Evolutionary conservation across 257 asterid genomes (phyloP), one percentile per base, ranked within the genome.

Genomic region (Nicotiana tomentosiformis): DNA sequence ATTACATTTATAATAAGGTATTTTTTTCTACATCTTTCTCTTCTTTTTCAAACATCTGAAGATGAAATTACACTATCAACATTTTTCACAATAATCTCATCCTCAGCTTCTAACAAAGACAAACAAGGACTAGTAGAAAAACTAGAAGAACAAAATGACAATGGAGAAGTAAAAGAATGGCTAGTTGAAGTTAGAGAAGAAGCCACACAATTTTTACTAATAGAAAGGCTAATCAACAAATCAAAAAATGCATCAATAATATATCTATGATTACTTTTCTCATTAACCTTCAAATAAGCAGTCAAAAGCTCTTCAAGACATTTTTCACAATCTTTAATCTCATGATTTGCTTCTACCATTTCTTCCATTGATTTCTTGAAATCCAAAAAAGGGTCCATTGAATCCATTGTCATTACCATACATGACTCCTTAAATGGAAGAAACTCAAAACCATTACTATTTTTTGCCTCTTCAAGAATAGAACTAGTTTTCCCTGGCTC

Each of bases 301-400:
- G 84, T 56, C 56, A 93, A 70, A 18, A 91, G 83, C 18, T 87
- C 92, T 82, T 91, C 94, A 64, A 93, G 70, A 9, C 60, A 72
- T 2, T 84, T 88, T 91, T 94, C 87, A 53, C 88, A 86, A 53
- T 88, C 87, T 30, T 86, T 86, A 39, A 90, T 32, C 23, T 84
- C 89, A 51, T 23, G n/a, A 51, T 89, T 87, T 23, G 90, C 88
- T 69, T 78, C 92, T 83, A 92, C 90, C 92, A 92, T 90, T 83
- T 91, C 95, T 86, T 77, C 90, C 93, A 92, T 92, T 37, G 97
- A 91, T 1, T 61, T 88, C 79, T 91, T 78, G 87, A 91, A 92
- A 77, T 90, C 92, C 49, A 12, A 7, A 74, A 83, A 86, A 12
- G 93, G 97, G 66, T 92, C 89, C 17, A 14, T 3, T 6, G 92